Percentiles rank a stretch among this genome's conserved stretches.
Conservation (phyloP, 768 basidiomycete genomes). For the Ramaria sp. region DNA sequence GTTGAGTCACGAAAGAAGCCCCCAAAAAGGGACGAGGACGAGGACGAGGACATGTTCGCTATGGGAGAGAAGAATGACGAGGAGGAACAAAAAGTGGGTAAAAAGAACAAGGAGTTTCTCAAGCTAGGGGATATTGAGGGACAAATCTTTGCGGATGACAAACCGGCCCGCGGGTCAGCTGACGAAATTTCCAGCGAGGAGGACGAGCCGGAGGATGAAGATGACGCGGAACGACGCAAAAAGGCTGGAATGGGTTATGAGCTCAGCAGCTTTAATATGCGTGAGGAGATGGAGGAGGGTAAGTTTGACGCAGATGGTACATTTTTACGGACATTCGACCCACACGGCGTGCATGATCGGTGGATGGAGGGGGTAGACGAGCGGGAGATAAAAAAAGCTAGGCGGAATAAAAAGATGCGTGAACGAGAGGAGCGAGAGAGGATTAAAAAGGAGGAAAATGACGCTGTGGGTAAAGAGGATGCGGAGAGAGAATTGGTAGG, state of each 20-base stretch:
- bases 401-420: slow-evolving; percentile 61
- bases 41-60: slow-evolving; percentile 73
- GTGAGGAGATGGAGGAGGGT: slow-evolving; percentile 97
- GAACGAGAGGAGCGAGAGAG: slow-evolving; percentile 64
- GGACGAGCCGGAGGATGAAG: slow-evolving; percentile 60
- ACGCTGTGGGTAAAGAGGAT: slow-evolving; percentile 48
- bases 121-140: slow-evolving; percentile 94
- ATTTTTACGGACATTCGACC: slow-evolving; percentile 79
- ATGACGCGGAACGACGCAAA: slow-evolving; percentile 61
- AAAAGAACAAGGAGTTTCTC: slow-evolving; percentile 52
- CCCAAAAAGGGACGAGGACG: slow-evolving; percentile 38
- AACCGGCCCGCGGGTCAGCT: slow-evolving; percentile 25
- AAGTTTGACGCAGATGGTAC: slow-evolving; percentile 91
- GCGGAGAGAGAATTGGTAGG: slow-evolving; percentile 59
- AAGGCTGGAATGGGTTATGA: slow-evolving; percentile 91
- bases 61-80: slow-evolving; percentile 48
- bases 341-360: slow-evolving; percentile 82
- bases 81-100: slow-evolving; percentile 22
- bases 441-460: slow-evolving; percentile 61
- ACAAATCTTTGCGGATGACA: slow-evolving; percentile 62
- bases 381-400: slow-evolving; percentile 72
- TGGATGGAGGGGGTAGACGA: slow-evolving; percentile 92
- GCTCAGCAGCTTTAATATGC: slow-evolving; percentile 96
- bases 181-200: slow-evolving; percentile 33
- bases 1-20: slow-evolving; percentile 59